These are phyloP conservation scores for Nakaseomyces kungkrabaensis DNA, from an alignment of 1,139 yeast genomes.

Conservation along the genomic window DNA sequence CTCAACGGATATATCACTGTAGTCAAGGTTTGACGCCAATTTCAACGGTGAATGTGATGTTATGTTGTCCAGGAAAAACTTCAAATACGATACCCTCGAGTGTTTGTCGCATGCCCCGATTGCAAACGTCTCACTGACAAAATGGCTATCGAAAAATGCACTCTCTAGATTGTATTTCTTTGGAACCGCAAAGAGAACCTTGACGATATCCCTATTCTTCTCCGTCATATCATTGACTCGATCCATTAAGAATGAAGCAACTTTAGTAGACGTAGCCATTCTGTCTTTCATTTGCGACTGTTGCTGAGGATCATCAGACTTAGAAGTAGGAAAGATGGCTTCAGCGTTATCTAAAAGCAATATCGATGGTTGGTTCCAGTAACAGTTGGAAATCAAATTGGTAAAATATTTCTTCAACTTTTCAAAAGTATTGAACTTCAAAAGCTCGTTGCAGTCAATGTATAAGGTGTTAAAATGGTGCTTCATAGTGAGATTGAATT, in stretches of 20 bases:
- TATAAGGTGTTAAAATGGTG: slow-evolving; percentile 40
- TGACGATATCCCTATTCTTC: slow-evolving; percentile 29
- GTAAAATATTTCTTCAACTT: slow-evolving; percentile 42
- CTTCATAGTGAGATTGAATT: slow-evolving; percentile 31
- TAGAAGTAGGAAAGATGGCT: slow-evolving; percentile 42
- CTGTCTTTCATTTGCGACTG: slow-evolving; percentile 22
- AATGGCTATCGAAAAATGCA: slow-evolving; percentile 54
- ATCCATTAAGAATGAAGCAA: slow-evolving; percentile 31
- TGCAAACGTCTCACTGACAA: slow-evolving; percentile 54
- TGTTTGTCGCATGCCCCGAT: slow-evolving; percentile 63
- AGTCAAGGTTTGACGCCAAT: slow-evolving; percentile 25
- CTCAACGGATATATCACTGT: slow-evolving; percentile 43
- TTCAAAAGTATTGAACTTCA: slow-evolving; percentile 28
- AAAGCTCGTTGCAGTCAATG: slow-evolving; percentile 38
- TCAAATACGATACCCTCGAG: slow-evolving; percentile 45
- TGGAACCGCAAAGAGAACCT: slow-evolving; percentile 37
- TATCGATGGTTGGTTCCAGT: slow-evolving; percentile 75
- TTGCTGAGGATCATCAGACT: slow-evolving; percentile 20
- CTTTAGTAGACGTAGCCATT: slow-evolving; percentile 19
- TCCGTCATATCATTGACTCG: slow-evolving; percentile 33
- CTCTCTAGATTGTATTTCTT: slow-evolving; percentile 61
- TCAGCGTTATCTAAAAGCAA: slow-evolving; percentile 77
- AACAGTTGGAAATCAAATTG: slow-evolving; percentile 48
- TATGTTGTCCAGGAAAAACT: slow-evolving; percentile 35
- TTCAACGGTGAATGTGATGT: slow-evolving; percentile 10